A percentile compares a stretch with the other conserved stretches of the same genome.
These are phyloP conservation scores for Trypanosoma lewisi DNA, from an alignment of 208 protist species.

Conservation along the genomic window DNA sequence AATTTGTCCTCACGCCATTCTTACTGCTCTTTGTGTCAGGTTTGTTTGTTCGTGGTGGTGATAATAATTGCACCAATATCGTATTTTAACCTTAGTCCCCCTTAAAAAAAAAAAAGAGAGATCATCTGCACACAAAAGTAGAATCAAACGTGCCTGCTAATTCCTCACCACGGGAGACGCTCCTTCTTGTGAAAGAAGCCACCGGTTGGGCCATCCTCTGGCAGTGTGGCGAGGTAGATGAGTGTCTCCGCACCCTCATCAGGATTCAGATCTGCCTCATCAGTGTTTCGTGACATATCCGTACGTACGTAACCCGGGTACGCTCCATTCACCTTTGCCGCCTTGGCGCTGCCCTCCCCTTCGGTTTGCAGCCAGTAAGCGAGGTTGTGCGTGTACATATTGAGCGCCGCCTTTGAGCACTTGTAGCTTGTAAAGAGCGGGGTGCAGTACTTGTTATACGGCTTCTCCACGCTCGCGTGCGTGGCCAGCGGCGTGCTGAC, in stretches of 20 bases:
- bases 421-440: conserved; percentile 44
- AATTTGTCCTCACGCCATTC: too few species aligned
- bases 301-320: conserved; percentile 77
- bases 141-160: neutral
- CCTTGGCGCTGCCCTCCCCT: conserved; percentile 31
- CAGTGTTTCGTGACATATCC: conserved; percentile 51
- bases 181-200: conserved; percentile 81
- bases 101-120: neutral
- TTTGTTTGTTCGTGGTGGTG: too few species aligned
- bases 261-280: conserved; percentile 37
- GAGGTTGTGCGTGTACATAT: conserved; percentile 82
- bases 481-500: conserved; percentile 68
- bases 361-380: conserved; percentile 39
- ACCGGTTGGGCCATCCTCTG: conserved; percentile 61
- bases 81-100: too few species aligned
- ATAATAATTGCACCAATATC: too few species aligned
- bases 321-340: conserved; percentile 26
- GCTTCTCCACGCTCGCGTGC: conserved; percentile 40
- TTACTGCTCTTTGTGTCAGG: too few species aligned
- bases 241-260: conserved; percentile 69
- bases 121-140: neutral
- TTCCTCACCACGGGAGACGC: conserved; percentile 50
- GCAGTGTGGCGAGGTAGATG: conserved; percentile 76
- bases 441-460: conserved; percentile 44
- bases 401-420: conserved; percentile 70